These are phyloP conservation scores for Hypoxylon lenormandii DNA, from an alignment of 495 filamentous ascomycete genomes.

Conservation along the genomic window DNA sequence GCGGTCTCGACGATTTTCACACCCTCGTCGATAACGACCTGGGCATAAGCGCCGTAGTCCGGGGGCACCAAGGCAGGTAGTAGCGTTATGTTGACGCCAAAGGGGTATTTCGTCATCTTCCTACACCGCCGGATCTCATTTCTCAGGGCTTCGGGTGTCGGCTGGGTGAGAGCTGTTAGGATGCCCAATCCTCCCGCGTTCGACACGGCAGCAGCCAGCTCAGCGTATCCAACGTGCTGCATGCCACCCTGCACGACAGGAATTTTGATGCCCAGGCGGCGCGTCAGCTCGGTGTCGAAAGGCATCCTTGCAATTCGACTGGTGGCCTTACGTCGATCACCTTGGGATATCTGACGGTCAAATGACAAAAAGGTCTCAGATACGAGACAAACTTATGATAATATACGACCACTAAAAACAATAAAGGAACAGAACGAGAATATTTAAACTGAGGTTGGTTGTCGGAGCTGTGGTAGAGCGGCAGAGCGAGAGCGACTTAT, in stretches of 20 bases:
- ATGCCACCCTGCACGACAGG: constrained; percentile 98
- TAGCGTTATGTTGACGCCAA: constrained; percentile 96
- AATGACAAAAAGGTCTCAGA: background rate
- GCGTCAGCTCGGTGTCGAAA: constrained; percentile 90
- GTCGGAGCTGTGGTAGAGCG: too few relatives aligned
- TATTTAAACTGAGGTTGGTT: background rate
- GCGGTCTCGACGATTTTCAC: constrained; percentile 96
- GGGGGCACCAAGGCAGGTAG: constrained; percentile 89
- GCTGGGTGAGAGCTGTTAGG: constrained; percentile 93
- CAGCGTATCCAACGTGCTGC: constrained; percentile 82
- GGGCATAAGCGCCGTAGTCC: constrained; percentile 91
- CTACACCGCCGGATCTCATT: constrained; percentile 90
- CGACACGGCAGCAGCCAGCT: constrained; percentile 89
- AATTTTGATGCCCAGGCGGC: constrained; percentile 88
- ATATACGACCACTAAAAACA: background rate
- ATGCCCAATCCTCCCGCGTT: constrained; percentile 96
- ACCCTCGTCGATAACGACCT: constrained; percentile 91
- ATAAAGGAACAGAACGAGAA: background rate
- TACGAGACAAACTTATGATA: background rate
- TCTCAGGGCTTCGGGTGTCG: constrained; percentile 89
- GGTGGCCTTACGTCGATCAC: constrained; percentile 35
- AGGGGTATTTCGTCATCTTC: constrained; percentile 86
- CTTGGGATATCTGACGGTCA: background rate
- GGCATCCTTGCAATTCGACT: constrained; percentile 70
- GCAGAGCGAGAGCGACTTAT: too few relatives aligned